Base-by-base conservation (phyloP, 2,329 filamentous ascomycete species). In the Phoma sp. region DNA sequence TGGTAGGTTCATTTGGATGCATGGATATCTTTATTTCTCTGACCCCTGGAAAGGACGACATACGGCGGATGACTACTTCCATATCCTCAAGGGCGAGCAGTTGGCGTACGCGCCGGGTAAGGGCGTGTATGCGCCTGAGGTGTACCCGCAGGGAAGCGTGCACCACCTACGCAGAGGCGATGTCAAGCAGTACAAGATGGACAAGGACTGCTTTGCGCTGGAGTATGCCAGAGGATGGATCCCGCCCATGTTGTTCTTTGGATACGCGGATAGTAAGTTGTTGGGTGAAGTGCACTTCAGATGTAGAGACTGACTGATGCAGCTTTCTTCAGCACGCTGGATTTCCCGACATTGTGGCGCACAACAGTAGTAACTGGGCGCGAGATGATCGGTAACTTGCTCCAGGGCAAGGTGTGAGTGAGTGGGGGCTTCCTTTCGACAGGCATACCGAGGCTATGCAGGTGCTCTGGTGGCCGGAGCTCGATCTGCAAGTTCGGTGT, bases 61-160 rank as follows among this genome's bases (percentile, higher is more conserved):
- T 82, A 93, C 91, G 10, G 91, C 91, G 13, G 90, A 96, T 77
- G 92, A 96, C 81, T 96, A 95, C 82, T 96, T 96, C 82, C 86
- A 93, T 81, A 96, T 96, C 80, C 82, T 96, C 29, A 80, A 81
- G 30, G 92, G 92, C 66, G 86, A 87, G 66, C 87, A 96, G 77
- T 81, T 85, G 66, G 89, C 91, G 61, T 93, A 91, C 80, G 82
- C 84, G 14, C 67, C 69, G 18, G 70, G 61, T 4, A 85, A 87
- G 2, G 88, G 88, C 61, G 72, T 80, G 60, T 90, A 86, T 75
- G 81, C 83, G 72, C 79, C 87, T 30, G 88, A 91, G 76, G 77
- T 89, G 58, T 93, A 91, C 78, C 81, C 83, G 0, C 76, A 84
- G 49, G 90, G 90, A 33, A 82, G 77, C 65, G 83, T 91, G 61